phyloP scores from a whole-genome alignment of 257 asterid genomes.

The Capsicum pubescens region DNA sequence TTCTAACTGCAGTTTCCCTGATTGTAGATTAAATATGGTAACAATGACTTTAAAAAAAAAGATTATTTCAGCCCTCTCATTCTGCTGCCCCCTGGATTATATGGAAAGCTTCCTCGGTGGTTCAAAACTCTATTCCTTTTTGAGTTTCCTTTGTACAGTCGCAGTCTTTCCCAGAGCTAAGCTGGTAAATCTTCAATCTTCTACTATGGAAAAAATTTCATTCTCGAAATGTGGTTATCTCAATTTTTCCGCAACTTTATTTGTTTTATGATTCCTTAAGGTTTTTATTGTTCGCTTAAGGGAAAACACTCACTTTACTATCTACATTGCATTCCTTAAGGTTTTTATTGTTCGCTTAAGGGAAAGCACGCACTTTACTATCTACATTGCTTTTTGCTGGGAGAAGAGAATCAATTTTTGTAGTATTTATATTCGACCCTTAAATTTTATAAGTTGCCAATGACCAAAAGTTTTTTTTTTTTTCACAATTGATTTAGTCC shows the following conservation, averaged over 20 bases:
- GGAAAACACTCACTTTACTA: background rate
- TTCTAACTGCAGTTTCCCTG: background rate
- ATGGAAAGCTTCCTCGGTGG: slow-evolving; percentile 77
- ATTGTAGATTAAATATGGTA: background rate
- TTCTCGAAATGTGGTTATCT: background rate
- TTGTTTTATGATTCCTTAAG: background rate
- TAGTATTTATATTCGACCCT: background rate
- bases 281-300: background rate
- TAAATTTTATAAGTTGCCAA: background rate
- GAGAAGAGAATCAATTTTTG: background rate
- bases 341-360: background rate
- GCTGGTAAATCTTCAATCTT: slow-evolving; percentile 58
- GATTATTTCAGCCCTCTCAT: slow-evolving; percentile 74
- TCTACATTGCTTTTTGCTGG: background rate
- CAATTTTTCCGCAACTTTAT: background rate
- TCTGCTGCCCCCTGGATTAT: slow-evolving; percentile 77
- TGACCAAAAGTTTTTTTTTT: background rate
- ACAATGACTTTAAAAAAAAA: background rate
- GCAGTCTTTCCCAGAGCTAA: slow-evolving; percentile 55
- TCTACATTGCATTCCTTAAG: background rate
- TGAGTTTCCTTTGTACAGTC: slow-evolving; percentile 89
- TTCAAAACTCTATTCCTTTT: slow-evolving; percentile 68
- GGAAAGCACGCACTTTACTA: background rate
- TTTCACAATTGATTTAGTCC: background rate
- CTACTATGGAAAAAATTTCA: background rate